phyloP scores from a whole-genome alignment of 106 monocot genomes.

The Narthecium ossifragum region DNA sequence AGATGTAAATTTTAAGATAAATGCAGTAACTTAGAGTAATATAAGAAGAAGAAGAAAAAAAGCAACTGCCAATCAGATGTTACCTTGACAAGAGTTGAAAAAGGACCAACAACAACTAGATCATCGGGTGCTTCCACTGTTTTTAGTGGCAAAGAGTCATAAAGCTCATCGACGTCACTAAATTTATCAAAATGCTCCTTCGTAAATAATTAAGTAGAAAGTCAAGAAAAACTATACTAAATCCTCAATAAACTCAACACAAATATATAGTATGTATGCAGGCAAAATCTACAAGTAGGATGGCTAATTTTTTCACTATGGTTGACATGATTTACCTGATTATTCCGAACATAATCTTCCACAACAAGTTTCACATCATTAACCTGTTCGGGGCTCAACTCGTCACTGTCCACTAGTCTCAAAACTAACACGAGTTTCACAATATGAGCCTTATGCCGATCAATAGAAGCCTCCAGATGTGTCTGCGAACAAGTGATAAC shows the following conservation, averaged over 20 bases:
- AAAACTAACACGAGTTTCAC: conserved; percentile 91
- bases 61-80: neutral
- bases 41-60: too few relatives aligned
- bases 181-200: conserved; percentile 95
- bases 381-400: conserved; percentile 94
- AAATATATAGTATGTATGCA: too few relatives aligned
- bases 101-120: conserved; percentile 56
- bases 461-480: conserved; percentile 87
- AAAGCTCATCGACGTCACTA: conserved; percentile 85
- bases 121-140: conserved; percentile 98
- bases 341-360: conserved; percentile 96
- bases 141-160: conserved; percentile 76
- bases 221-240: too few relatives aligned
- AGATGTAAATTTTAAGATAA: too few relatives aligned
- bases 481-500: conserved; percentile 27
- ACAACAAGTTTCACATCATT: conserved; percentile 93
- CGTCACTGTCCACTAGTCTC: conserved; percentile 95
- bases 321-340: conserved; percentile 50
- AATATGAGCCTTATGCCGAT: conserved; percentile 91
- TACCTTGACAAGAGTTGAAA: conserved; percentile 91
- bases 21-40: neutral
- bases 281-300: too few relatives aligned
- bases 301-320: too few relatives aligned
- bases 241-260: too few relatives aligned
- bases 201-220: conserved; percentile 3